Conservation (phyloP, 306 rosid species). For the Begonia loranthoides region DNA sequence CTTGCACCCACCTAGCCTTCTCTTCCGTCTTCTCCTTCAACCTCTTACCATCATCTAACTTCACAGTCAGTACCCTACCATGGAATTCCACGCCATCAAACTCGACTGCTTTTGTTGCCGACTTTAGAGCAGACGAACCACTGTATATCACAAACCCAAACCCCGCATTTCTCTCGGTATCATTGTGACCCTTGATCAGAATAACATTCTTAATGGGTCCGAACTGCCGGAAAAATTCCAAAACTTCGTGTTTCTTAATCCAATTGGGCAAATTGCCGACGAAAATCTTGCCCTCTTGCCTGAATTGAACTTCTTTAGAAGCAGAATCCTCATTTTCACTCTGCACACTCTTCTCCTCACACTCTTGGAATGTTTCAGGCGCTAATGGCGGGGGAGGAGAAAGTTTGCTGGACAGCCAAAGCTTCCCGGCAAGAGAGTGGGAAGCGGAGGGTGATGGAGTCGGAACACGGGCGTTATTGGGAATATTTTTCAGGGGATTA, state of each 20-base stretch:
- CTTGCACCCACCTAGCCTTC: slow-evolving; percentile 53
- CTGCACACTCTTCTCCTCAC: neutral
- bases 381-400: slow-evolving; percentile 27
- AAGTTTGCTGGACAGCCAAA: slow-evolving; percentile 86
- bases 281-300: slow-evolving; percentile 80
- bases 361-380: neutral
- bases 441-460: slow-evolving; percentile 4
- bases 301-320: slow-evolving; percentile 15
- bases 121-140: slow-evolving; percentile 30
- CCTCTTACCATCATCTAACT: slow-evolving; percentile 71
- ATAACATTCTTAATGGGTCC: slow-evolving; percentile 66
- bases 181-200: slow-evolving; percentile 52
- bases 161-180: slow-evolving; percentile 50
- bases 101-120: slow-evolving; percentile 75
- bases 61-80: slow-evolving; percentile 70
- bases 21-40: slow-evolving; percentile 38
- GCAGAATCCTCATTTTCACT: slow-evolving; percentile 6
- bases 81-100: slow-evolving; percentile 91
- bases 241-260: slow-evolving; percentile 56
- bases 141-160: slow-evolving; percentile 64
- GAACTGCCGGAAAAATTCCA: slow-evolving; percentile 72
- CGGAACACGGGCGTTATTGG: slow-evolving; percentile 11
- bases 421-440: slow-evolving; percentile 43
- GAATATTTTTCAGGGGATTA: slow-evolving; percentile 43
- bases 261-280: slow-evolving; percentile 78